Conservation (phyloP, 169 alveolate genomes). For the Ichthyophthirius multifiliis region DNA sequence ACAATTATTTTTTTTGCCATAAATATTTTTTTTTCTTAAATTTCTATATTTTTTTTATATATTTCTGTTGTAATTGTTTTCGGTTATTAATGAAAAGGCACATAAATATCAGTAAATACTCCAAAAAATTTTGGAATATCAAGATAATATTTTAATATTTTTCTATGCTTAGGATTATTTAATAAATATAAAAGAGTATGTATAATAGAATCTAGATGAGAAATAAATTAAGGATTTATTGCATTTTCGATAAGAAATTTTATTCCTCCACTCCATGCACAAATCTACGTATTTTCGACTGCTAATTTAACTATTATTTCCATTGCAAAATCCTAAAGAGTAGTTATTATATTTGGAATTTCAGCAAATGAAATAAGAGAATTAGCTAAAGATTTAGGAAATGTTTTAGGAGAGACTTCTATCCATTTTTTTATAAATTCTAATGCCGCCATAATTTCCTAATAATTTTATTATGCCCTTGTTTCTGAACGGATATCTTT, state of each 20-base stretch:
- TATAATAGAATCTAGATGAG: slow-evolving; percentile 7
- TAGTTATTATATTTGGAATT: background rate
- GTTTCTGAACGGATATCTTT: background rate
- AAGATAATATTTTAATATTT: slow-evolving; percentile 12
- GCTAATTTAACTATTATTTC: slow-evolving; percentile 17
- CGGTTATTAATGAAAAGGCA: background rate
- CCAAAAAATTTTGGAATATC: slow-evolving; percentile 29
- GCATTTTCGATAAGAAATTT: slow-evolving; percentile 22
- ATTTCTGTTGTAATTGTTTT: background rate
- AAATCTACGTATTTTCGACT: slow-evolving; percentile 10
- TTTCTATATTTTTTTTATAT: background rate
- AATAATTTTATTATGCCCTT: background rate
- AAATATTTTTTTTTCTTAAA: slow-evolving; percentile 9
- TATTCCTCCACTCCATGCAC: slow-evolving; percentile 39
- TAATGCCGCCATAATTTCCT: slow-evolving; percentile 20
- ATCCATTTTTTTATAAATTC: slow-evolving; percentile 22
- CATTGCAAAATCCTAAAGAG: slow-evolving; percentile 23
- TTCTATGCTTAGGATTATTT: slow-evolving; percentile 18
- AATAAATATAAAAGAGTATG: slow-evolving; percentile 22
- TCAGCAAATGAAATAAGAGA: slow-evolving; percentile 36
- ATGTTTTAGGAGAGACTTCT: slow-evolving; percentile 10
- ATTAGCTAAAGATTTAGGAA: slow-evolving; percentile 27
- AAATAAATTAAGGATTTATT: background rate
- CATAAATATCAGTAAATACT: slow-evolving; percentile 24
- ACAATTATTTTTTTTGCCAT: slow-evolving; percentile 30